Percentiles rank a stretch among this genome's conserved stretches.
phyloP scores from a whole-genome alignment of 768 basidiomycete genomes.

The Cyclocybe cylindracea region DNA sequence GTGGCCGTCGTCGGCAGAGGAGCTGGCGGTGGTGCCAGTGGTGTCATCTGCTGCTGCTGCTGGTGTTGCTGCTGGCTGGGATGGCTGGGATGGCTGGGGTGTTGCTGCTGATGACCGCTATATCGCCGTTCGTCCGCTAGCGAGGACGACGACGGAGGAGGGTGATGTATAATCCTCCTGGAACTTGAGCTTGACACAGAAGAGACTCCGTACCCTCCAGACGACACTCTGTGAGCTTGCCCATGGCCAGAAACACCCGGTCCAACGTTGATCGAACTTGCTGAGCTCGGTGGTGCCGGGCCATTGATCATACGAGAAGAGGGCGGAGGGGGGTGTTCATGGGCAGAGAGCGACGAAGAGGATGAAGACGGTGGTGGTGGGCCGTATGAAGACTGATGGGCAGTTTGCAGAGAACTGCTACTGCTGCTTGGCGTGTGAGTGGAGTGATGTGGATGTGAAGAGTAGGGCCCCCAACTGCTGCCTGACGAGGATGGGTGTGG shows the following conservation, averaged over 20 bases:
- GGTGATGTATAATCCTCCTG: neutral
- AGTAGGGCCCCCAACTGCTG: slow-evolving; percentile 8
- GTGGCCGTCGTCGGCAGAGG: slow-evolving; percentile 21
- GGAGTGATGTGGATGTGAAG: slow-evolving; percentile 13
- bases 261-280: neutral
- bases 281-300: slow-evolving; percentile 2
- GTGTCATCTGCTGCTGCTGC: slow-evolving; percentile 13
- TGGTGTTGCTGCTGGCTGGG: slow-evolving; percentile 5
- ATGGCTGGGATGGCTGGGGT: slow-evolving; percentile 3
- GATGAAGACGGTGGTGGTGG: slow-evolving; percentile 20
- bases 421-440: slow-evolving; percentile 11
- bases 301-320: slow-evolving; percentile 7
- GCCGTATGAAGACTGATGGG: slow-evolving; percentile 16
- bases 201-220: too few species aligned
- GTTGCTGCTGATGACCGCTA: neutral
- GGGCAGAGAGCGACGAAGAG: slow-evolving; percentile 18
- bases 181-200: neutral
- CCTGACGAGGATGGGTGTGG: slow-evolving; percentile 12
- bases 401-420: neutral
- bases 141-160: slow-evolving; percentile 3
- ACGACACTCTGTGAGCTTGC: neutral
- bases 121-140: slow-evolving; percentile 11
- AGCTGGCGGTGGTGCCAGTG: slow-evolving; percentile 14
- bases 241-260: slow-evolving; percentile 1
- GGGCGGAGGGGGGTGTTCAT: slow-evolving; percentile 15